Evolutionary conservation across 129 eudicot species (phyloP).

Genomic region (Smallanthus sonchifolius): DNA sequence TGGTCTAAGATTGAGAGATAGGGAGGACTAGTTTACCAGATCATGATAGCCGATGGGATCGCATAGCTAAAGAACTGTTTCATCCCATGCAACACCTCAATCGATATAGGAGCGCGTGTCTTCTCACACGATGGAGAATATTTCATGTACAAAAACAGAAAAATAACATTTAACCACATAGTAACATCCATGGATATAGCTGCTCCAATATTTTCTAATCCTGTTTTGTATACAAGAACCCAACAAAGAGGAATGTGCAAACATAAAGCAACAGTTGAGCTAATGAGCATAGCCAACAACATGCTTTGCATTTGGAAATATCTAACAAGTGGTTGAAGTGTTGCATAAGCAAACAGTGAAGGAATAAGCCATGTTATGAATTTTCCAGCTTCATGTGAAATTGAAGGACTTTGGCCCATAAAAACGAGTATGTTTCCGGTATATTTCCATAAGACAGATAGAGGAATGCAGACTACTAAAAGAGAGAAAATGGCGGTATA

Average conservation of each 20-base stretch:
- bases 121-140: conserved; percentile 50
- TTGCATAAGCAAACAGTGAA: conserved; percentile 57
- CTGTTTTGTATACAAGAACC: conserved; percentile 59
- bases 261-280: conserved; percentile 41
- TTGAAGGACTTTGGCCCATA: conserved; percentile 68
- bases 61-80: conserved; percentile 63
- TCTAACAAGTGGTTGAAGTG: conserved; percentile 65
- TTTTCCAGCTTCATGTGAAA: conserved; percentile 68
- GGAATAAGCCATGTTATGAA: conserved; percentile 62
- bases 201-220: conserved; percentile 50
- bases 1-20: neutral
- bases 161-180: conserved; percentile 50
- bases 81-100: conserved; percentile 48
- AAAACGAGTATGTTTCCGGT: conserved; percentile 39
- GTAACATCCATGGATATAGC: conserved; percentile 63
- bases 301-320: conserved; percentile 73
- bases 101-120: conserved; percentile 56
- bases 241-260: conserved; percentile 63
- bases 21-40: conserved; percentile 42
- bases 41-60: conserved; percentile 64
- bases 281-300: conserved; percentile 54
- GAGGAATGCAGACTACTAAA: conserved; percentile 55
- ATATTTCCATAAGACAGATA: conserved; percentile 56
- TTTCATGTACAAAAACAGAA: conserved; percentile 53
- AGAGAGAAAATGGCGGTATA: conserved; percentile 69